A percentile compares a stretch with the other conserved stretches of the same genome.
phyloP scores from a whole-genome alignment of 2,329 filamentous ascomycete genomes.

The Nemania bipapillata region DNA sequence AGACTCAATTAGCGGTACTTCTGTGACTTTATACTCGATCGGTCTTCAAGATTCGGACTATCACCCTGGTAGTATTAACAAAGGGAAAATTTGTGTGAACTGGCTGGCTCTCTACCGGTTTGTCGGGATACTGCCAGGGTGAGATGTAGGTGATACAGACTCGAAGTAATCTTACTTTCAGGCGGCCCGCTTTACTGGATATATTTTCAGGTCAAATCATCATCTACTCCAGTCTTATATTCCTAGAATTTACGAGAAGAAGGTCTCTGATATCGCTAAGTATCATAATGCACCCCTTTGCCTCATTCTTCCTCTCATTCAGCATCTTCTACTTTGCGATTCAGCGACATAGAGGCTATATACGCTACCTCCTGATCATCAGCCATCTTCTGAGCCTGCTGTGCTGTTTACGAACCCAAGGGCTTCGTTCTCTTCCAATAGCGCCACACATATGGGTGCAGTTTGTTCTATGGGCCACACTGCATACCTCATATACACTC shows the following conservation, averaged over 20 bases:
- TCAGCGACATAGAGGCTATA: slow-evolving; percentile 2
- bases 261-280: not conserved
- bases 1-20: too few species aligned
- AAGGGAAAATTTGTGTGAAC: too few species aligned
- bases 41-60: too few species aligned
- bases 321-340: slow-evolving; percentile 24
- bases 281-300: not conserved
- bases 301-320: slow-evolving; percentile 9
- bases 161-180: too few species aligned
- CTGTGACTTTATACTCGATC: too few species aligned
- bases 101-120: too few species aligned
- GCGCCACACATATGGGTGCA: not conserved
- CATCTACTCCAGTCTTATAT: not conserved
- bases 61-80: too few species aligned
- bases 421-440: not conserved
- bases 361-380: not conserved
- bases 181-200: too few species aligned
- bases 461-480: slow-evolving; percentile 14
- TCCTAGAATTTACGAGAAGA: not conserved
- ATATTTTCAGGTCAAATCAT: not conserved
- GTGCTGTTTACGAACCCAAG: not conserved
- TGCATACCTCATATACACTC: not conserved
- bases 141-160: too few species aligned
- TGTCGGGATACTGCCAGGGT: too few species aligned
- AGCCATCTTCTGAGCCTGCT: not conserved